A percentile compares a stretch with the other conserved stretches of the same genome.
Evolutionary conservation across 176 grass and related monocot species (phyloP).

Genomic region (Phyllostachys edulis): DNA sequence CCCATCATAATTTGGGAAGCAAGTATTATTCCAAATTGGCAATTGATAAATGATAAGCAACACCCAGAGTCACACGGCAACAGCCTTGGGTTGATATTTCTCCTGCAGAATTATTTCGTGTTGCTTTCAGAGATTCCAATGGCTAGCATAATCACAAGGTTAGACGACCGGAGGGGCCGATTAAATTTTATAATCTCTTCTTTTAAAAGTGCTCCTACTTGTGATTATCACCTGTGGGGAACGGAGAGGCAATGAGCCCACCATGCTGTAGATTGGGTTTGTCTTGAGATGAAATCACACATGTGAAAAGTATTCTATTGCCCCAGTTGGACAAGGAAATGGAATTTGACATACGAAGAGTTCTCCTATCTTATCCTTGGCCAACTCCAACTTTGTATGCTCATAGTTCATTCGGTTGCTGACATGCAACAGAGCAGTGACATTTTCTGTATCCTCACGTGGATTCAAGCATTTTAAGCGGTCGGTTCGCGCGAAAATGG

Average conservation of each 20-base stretch:
- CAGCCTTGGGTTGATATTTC: not conserved
- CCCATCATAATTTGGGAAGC: not conserved
- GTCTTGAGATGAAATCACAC: constrained; percentile 1
- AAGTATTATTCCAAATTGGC: not conserved
- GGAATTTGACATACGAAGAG: not conserved
- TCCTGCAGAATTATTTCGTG: constrained; percentile 5
- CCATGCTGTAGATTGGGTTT: not conserved
- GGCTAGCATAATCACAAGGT: not conserved
- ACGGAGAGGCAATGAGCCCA: not conserved
- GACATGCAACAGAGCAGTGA: not conserved
- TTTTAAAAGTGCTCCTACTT: not conserved
- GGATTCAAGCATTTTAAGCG: not conserved
- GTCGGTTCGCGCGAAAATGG: not conserved
- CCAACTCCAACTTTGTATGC: not conserved
- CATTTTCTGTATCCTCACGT: too few species aligned
- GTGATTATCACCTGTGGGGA: not conserved
- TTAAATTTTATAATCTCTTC: not conserved
- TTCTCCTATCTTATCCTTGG: not conserved
- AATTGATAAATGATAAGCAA: not conserved
- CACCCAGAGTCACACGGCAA: constrained; percentile 17
- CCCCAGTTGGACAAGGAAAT: constrained; percentile 22
- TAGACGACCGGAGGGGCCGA: not conserved
- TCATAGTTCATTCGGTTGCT: not conserved
- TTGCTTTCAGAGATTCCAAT: constrained; percentile 37
- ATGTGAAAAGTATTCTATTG: constrained; percentile 7